phyloP scores from a whole-genome alignment of 2,329 filamentous ascomycete genomes.

The Tolypocladium pustulatum region DNA sequence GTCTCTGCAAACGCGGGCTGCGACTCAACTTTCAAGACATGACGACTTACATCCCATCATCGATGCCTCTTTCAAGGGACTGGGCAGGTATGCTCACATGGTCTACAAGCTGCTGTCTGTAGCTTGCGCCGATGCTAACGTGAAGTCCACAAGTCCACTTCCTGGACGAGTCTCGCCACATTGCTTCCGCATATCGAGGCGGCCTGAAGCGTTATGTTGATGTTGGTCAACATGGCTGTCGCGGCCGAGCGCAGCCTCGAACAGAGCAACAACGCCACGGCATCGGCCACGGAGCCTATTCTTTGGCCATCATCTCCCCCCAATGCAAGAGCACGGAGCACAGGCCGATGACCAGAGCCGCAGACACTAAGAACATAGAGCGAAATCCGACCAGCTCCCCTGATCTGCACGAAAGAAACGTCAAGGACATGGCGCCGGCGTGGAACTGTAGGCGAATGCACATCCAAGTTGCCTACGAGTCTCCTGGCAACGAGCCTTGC shows the following conservation, averaged over 20 bases:
- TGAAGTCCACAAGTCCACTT: neutral
- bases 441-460: neutral
- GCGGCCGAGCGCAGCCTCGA: neutral
- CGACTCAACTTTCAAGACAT: neutral
- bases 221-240: neutral
- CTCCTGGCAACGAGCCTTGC: neutral
- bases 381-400: neutral
- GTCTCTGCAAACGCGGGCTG: neutral
- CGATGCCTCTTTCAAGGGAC: neutral
- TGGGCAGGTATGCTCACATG: neutral
- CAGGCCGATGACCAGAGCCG: neutral
- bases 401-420: neutral
- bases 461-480: neutral
- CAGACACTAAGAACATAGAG: neutral
- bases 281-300: neutral
- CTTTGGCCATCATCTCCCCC: no score
- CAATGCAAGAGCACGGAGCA: neutral
- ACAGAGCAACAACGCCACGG: neutral
- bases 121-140: neutral
- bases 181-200: neutral
- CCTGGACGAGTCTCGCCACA: neutral
- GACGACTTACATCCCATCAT: neutral
- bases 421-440: neutral
- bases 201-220: neutral
- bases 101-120: neutral